A percentile compares a stretch with the other conserved stretches of the same genome.
Conservation (phyloP, 768 basidiomycete species). For the Tulasnella calospora region DNA sequence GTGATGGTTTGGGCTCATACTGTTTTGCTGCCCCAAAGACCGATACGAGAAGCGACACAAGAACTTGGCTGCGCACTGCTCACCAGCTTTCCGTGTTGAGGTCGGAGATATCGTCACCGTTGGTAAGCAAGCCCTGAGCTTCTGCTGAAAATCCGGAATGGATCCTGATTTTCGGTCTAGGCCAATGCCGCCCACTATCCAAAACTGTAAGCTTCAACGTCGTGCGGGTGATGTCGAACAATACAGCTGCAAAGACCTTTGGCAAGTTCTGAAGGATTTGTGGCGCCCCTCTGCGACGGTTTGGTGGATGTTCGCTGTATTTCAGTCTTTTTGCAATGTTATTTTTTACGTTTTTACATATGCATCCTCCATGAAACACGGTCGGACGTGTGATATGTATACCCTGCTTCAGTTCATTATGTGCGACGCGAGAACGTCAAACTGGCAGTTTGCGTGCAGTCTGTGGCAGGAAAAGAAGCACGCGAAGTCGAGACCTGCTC, state of each 20-base stretch:
- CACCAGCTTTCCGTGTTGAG: slow-evolving; percentile 98
- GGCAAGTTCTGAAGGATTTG: slow-evolving; percentile 70
- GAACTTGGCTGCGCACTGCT: slow-evolving; percentile 94
- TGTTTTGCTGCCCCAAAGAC: slow-evolving; percentile 46
- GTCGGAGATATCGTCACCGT: slow-evolving; percentile 91
- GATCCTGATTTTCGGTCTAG: slow-evolving; percentile 40
- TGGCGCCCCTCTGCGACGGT: background rate
- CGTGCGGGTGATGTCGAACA: slow-evolving; percentile 88
- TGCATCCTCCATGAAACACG: background rate
- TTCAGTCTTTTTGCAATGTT: slow-evolving; percentile 10
- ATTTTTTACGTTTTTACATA: slow-evolving; percentile 3
- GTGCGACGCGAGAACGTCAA: background rate
- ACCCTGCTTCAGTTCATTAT: background rate
- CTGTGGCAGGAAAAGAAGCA: slow-evolving; percentile 8
- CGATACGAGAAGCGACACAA: slow-evolving; percentile 99
- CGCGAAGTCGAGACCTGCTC: background rate
- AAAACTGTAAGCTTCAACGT: slow-evolving; percentile 99
- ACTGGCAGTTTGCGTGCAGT: background rate
- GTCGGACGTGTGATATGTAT: background rate
- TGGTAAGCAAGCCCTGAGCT: slow-evolving; percentile 50
- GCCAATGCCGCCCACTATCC: slow-evolving; percentile 97
- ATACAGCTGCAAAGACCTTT: slow-evolving; percentile 86
- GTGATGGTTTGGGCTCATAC: slow-evolving; percentile 6
- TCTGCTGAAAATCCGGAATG: background rate
- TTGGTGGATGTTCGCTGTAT: slow-evolving; percentile 4